Evolutionary conservation across 177 flowering plant genomes (phyloP).

Genomic region (Vitis hybrid): DNA sequence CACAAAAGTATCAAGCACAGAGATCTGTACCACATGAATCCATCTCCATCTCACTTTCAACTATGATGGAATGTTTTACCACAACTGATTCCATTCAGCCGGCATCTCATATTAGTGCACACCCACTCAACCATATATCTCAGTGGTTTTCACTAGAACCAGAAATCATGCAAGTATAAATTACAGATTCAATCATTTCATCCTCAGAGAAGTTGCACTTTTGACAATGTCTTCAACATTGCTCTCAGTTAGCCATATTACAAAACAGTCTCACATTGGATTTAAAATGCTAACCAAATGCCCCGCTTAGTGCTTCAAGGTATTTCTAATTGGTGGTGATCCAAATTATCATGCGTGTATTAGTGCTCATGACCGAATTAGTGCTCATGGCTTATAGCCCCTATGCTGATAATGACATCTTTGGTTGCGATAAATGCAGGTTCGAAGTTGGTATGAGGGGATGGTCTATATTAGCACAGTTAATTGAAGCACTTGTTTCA

Average conservation of each 20-base stretch:
- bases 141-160: neutral
- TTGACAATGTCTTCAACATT: neutral
- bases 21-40: too few species aligned
- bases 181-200: neutral
- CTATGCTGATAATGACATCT: neutral
- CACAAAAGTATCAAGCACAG: too few species aligned
- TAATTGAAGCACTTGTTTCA: neutral
- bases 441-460: neutral
- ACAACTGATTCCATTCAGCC: too few species aligned
- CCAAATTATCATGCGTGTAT: neutral
- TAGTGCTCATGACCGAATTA: neutral
- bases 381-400: neutral
- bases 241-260: neutral
- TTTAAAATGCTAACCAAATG: neutral
- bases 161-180: neutral
- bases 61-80: neutral
- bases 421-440: neutral
- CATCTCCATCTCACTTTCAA: neutral
- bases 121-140: slow-evolving; percentile 13
- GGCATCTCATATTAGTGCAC: neutral
- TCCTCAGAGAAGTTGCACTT: neutral
- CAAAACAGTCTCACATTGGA: too few species aligned
- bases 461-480: neutral
- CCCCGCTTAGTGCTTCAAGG: neutral
- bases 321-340: neutral